Evolutionary conservation across 2,329 filamentous ascomycete species (phyloP), one percentile per base, ranked within the genome.

Genomic region (Pseudogymnoascus sp.): DNA sequence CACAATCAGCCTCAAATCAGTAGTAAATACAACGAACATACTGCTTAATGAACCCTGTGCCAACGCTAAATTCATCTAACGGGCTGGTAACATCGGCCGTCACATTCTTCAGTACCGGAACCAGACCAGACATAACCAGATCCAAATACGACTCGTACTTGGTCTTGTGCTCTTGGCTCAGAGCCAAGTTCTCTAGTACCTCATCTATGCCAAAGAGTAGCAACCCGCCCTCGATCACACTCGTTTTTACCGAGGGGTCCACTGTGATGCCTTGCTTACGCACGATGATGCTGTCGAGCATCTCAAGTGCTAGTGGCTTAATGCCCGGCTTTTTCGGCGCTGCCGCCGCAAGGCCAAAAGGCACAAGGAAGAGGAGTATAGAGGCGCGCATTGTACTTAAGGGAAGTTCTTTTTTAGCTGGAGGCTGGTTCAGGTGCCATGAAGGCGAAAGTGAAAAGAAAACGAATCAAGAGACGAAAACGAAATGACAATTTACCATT

Each of bases 231-330:
- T 61, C 60, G 11, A 61, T 57, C 31, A 61, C 60, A 17, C 60
- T 61, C 31, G 60, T 61, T n/a, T 60, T 61, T 3, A 61, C 60
- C 7, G 60, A 62, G 37, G 65, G 60, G 24, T 58, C 60, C 59
- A 63, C 54, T 29, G 11, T 21, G 15, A 50, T 15, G 4, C 36
- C 8, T 35, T 44, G 60, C 60, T 61, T 11, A 5, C 60, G 36
- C 7, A 17, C 31, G 11, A 61, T 61, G 47, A 61, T 60, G 24
- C 60, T 61, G 50, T 61, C 60, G 17, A 61, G 47, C 60, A 61
- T 61, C 8, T 11, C 37, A 13, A 60, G 36, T 11, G 47, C 47
- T 50, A 71, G 68, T 29, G 59, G 24, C 13, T 13, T n/a, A 8
- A 17, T 47, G 21, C 2, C n/a, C 8, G 3, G 59, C 59, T 31